Conservation (phyloP, 805 yeast genomes). For the Saccharomycopsis selenospora region DNA sequence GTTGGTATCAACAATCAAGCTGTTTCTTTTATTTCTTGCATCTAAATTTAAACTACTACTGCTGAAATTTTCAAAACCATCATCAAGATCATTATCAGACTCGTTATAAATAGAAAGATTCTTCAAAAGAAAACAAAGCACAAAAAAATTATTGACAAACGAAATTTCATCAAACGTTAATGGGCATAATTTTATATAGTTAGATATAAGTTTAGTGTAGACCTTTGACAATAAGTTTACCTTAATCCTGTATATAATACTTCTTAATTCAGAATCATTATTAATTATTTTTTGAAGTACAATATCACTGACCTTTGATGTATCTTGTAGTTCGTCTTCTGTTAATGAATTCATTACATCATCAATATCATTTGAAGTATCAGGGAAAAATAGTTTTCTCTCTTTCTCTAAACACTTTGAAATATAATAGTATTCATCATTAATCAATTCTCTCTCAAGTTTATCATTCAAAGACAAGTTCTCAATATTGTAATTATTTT, state of each 20-base stretch:
- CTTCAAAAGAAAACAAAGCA: slow-evolving; percentile 13
- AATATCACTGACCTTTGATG: slow-evolving; percentile 6
- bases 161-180: slow-evolving; percentile 14
- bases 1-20: slow-evolving; percentile 6
- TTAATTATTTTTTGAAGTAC: slow-evolving; percentile 14
- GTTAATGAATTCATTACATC: slow-evolving; percentile 12
- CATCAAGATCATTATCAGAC: slow-evolving; percentile 9
- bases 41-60: neutral
- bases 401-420: slow-evolving; percentile 12
- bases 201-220: slow-evolving; percentile 15
- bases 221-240: slow-evolving; percentile 14
- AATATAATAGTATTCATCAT: slow-evolving; percentile 17
- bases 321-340: slow-evolving; percentile 13
- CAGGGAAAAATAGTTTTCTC: slow-evolving; percentile 7
- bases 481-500: neutral
- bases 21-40: neutral
- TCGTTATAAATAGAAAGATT: slow-evolving; percentile 18
- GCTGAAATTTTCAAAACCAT: neutral
- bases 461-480: slow-evolving; percentile 5
- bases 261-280: slow-evolving; percentile 18
- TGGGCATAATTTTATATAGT: slow-evolving; percentile 13
- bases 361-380: slow-evolving; percentile 16
- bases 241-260: slow-evolving; percentile 7
- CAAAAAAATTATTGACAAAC: slow-evolving; percentile 14
- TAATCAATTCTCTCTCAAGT: slow-evolving; percentile 9